Evolutionary conservation across 768 basidiomycete species (phyloP).

Genomic region (Pleurotus djamor): DNA sequence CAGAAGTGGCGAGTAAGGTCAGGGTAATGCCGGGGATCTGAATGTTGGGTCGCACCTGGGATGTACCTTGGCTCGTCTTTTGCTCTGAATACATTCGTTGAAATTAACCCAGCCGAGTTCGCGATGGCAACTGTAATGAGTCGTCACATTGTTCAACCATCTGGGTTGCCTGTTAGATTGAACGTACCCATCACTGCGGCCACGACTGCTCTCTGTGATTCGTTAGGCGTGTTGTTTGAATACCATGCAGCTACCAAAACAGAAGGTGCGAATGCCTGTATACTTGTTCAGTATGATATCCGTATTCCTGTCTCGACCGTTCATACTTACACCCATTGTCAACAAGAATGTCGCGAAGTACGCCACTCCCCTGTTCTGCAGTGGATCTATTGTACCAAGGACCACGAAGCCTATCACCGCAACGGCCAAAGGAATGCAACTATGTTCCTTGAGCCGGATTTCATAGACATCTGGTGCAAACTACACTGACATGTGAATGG

Average conservation of each 20-base stretch:
- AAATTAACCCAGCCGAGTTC: conserved; percentile 47
- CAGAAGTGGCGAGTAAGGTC: neutral
- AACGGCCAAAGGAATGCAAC: conserved; percentile 38
- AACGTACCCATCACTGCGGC: conserved; percentile 48
- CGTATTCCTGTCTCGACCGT: neutral
- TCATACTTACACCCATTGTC: conserved; percentile 38
- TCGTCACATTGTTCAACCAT: neutral
- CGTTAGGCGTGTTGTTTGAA: conserved; percentile 48
- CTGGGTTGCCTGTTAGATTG: neutral
- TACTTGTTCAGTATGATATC: neutral
- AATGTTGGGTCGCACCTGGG: conserved; percentile 25
- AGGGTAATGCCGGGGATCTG: neutral
- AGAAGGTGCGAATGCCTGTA: conserved; percentile 44
- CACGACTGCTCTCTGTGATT: conserved; percentile 46
- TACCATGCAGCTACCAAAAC: conserved; percentile 45
- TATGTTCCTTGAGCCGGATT: conserved; percentile 11
- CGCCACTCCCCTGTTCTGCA: conserved; percentile 36
- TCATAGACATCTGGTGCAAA: neutral
- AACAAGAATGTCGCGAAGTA: conserved; percentile 58
- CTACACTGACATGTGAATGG: conserved; percentile 37
- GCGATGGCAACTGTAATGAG: conserved; percentile 40
- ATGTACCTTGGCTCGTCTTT: conserved; percentile 49
- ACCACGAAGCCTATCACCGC: conserved; percentile 39
- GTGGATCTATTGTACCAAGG: conserved; percentile 41
- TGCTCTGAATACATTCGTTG: conserved; percentile 49